Conservation (phyloP, 2,329 filamentous ascomycete species). For the Ascochyta clinopodiicola region DNA sequence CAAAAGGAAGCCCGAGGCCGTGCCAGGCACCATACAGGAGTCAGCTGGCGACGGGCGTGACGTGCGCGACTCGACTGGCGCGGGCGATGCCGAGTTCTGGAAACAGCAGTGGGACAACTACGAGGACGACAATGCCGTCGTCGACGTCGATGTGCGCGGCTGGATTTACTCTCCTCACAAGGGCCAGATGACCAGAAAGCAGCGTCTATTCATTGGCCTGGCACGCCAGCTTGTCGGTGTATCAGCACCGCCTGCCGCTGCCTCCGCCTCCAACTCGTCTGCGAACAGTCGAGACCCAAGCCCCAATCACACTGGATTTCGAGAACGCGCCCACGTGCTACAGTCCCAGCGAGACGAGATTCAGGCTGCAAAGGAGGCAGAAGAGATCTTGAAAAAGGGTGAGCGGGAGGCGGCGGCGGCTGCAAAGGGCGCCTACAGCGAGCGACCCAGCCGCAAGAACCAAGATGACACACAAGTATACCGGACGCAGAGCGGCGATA, state of each 20-base stretch:
- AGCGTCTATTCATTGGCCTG: slow-evolving; percentile 83
- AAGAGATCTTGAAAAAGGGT: slow-evolving; percentile 75
- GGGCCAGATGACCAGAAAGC: slow-evolving; percentile 84
- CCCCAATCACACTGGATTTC: slow-evolving; percentile 45
- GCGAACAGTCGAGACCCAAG: slow-evolving; percentile 55
- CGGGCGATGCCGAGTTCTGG: slow-evolving; percentile 76
- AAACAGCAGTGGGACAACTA: slow-evolving; percentile 77
- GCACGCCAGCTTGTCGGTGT: slow-evolving; percentile 89
- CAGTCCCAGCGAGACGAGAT: slow-evolving; percentile 65
- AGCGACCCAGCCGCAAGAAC: slow-evolving; percentile 61
- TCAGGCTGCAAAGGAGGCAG: slow-evolving; percentile 75
- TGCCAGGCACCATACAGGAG: slow-evolving; percentile 48
- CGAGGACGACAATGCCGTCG: slow-evolving; percentile 82
- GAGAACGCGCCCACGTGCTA: slow-evolving; percentile 55
- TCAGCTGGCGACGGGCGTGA: slow-evolving; percentile 50
- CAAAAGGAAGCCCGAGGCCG: slow-evolving; percentile 52
- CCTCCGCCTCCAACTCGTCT: slow-evolving; percentile 47
- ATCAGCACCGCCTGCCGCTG: slow-evolving; percentile 65
- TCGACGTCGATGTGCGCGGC: slow-evolving; percentile 92
- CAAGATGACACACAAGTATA: slow-evolving; percentile 51
- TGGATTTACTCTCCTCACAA: slow-evolving; percentile 91
- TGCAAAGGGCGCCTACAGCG: slow-evolving; percentile 75
- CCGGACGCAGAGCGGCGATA: slow-evolving; percentile 43
- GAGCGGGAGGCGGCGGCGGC: slow-evolving; percentile 75
- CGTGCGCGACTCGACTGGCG: slow-evolving; percentile 52